These are phyloP conservation scores for Discostella stelligeroides DNA, from an alignment of 108 stramenopile genomes.

Conservation along the genomic window DNA sequence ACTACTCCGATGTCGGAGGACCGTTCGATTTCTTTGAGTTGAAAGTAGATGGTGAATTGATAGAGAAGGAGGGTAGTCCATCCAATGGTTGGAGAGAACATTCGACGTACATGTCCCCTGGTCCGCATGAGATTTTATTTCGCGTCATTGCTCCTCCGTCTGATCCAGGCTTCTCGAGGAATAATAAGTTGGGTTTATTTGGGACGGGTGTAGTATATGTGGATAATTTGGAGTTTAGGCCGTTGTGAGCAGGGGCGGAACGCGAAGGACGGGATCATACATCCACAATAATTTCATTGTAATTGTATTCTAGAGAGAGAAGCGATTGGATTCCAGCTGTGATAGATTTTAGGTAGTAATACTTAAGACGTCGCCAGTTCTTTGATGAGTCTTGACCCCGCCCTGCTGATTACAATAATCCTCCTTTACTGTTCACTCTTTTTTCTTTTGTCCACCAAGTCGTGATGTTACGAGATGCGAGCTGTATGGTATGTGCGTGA, in stretches of 20 bases:
- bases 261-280: too few relatives aligned
- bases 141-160: neutral
- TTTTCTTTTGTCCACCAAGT: too few relatives aligned
- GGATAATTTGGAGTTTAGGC: constrained; percentile 15
- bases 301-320: too few relatives aligned
- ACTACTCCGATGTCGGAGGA: neutral
- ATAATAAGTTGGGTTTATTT: neutral
- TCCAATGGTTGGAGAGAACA: neutral
- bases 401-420: too few relatives aligned
- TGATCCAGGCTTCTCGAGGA: neutral
- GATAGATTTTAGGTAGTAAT: too few relatives aligned
- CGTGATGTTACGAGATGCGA: too few relatives aligned
- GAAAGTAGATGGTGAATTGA: constrained; percentile 1
- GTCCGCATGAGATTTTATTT: constrained; percentile 2
- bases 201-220: constrained; percentile 12
- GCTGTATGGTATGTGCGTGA: too few relatives aligned
- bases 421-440: too few relatives aligned
- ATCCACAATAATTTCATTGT: too few relatives aligned
- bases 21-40: constrained; percentile 12
- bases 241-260: neutral
- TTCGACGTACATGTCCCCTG: neutral
- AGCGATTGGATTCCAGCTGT: too few relatives aligned
- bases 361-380: too few relatives aligned
- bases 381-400: too few relatives aligned
- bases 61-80: neutral